Conservation (phyloP, 2,329 filamentous ascomycete species). For the Ramularia collo-cygni region DNA sequence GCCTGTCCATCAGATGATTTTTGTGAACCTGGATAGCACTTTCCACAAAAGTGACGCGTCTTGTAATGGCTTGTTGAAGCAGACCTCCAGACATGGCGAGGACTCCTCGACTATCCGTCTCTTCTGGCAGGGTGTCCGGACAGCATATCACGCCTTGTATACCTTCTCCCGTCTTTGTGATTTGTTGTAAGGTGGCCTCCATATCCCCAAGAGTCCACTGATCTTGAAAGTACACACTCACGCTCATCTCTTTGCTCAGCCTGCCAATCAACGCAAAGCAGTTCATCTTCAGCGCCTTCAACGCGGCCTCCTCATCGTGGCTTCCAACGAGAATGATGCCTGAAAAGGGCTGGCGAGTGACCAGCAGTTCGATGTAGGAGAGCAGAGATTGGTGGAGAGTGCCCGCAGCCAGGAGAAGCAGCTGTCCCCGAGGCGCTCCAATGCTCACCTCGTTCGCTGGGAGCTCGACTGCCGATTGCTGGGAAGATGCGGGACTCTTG, state of each 20-base stretch:
- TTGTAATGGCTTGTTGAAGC: constrained; percentile 16
- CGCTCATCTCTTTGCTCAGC: constrained; percentile 20
- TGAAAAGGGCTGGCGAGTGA: constrained; percentile 13
- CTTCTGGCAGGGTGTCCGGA: constrained; percentile 7
- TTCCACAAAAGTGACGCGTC: constrained; percentile 24
- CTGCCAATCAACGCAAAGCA: constrained; percentile 18
- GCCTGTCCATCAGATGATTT: constrained; percentile 6
- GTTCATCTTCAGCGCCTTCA: constrained; percentile 22
- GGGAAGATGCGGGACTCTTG: not conserved
- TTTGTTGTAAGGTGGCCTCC: constrained; percentile 10
- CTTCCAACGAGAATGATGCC: constrained; percentile 11
- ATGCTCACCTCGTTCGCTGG: not conserved
- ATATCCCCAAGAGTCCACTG: constrained; percentile 17
- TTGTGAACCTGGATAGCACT: constrained; percentile 10
- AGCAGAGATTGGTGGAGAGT: constrained; percentile 8
- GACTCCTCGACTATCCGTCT: constrained; percentile 11
- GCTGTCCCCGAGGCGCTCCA: constrained; percentile 6
- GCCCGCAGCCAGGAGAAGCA: constrained; percentile 13
- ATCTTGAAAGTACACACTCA: constrained; percentile 15
- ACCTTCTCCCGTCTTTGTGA: constrained; percentile 8
- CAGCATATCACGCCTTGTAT: constrained; percentile 24
- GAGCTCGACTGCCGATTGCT: not conserved
- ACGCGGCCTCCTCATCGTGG: constrained; percentile 12
- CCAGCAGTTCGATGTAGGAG: constrained; percentile 16
- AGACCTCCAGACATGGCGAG: constrained; percentile 17